Evolutionary conservation across 352 stramenopile genomes (phyloP).

Genomic region (Aphanomyces invadans): DNA sequence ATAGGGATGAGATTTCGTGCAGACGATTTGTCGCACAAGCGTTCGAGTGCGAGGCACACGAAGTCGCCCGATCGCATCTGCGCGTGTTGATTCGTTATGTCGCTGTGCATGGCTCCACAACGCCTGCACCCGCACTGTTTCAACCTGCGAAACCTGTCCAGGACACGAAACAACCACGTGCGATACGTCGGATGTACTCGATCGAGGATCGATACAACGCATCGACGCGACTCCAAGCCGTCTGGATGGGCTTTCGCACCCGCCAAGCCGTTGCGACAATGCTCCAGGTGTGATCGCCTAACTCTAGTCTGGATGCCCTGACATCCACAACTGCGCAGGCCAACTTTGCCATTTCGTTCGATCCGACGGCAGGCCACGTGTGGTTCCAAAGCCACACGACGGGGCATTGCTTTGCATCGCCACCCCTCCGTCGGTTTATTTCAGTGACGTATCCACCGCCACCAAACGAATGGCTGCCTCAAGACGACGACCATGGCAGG

Average conservation of each 20-base stretch:
- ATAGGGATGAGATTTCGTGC: neutral
- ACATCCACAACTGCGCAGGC: neutral
- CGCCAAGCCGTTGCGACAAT: neutral
- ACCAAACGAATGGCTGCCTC: conserved; percentile 7
- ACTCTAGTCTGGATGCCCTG: neutral
- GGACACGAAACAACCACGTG: neutral
- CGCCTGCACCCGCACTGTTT: neutral
- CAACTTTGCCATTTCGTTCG: neutral
- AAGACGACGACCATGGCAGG: neutral
- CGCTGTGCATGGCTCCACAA: neutral
- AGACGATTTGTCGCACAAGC: neutral
- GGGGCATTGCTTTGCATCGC: neutral
- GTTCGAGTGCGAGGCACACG: neutral
- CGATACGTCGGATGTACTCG: neutral
- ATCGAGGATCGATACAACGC: neutral
- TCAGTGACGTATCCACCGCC: neutral
- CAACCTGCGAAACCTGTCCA: neutral
- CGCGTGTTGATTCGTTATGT: neutral
- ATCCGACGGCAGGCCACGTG: neutral
- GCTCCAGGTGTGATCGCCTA: neutral
- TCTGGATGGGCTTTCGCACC: neutral
- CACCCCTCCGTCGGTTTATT: neutral
- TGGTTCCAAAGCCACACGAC: neutral
- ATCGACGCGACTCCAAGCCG: neutral
- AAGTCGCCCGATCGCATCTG: neutral